Conservation (phyloP, 352 stramenopile species). For the Aphanomyces stellatus region DNA sequence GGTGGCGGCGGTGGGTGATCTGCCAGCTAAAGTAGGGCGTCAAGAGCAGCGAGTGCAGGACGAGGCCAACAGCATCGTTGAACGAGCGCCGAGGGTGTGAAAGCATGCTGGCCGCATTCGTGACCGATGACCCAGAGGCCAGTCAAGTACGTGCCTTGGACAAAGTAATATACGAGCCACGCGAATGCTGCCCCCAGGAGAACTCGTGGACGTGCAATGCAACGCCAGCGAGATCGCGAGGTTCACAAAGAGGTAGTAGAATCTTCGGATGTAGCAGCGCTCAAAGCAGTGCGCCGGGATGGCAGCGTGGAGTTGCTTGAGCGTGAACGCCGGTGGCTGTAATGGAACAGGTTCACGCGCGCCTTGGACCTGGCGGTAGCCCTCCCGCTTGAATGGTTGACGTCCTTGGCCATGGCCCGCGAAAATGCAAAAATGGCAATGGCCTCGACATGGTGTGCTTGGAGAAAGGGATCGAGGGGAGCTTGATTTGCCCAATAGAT, state of each 20-base stretch:
- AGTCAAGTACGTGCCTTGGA: conserved; percentile 95
- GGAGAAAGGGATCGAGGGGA: too few species aligned
- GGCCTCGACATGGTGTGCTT: too few species aligned
- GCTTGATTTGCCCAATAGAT: too few species aligned
- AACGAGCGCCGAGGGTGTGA: conserved; percentile 88
- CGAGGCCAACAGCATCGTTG: conserved; percentile 94
- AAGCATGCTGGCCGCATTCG: conserved; percentile 97
- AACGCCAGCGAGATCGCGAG: conserved; percentile 85
- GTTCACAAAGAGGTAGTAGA: conserved; percentile 90
- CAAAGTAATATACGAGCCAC: conserved; percentile 96
- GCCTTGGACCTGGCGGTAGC: conserved; percentile 64
- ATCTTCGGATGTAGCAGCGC: conserved; percentile 85
- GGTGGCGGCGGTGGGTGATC: conserved; percentile 92
- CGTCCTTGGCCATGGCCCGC: conserved; percentile 7
- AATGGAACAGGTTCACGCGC: conserved; percentile 72
- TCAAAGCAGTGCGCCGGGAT: conserved; percentile 96
- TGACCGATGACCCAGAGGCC: conserved; percentile 97
- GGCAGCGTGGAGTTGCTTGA: conserved; percentile 84
- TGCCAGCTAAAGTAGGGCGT: conserved; percentile 99
- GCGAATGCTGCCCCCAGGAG: conserved; percentile 45
- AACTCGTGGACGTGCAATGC: conserved; percentile 65
- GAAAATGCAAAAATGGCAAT: conserved; percentile 8
- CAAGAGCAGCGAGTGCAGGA: conserved; percentile 95
- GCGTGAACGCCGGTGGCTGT: conserved; percentile 73
- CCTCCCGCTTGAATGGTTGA: conserved; percentile 19